phyloP scores from a whole-genome alignment of 352 stramenopile species.

The Pythium monospermum region DNA sequence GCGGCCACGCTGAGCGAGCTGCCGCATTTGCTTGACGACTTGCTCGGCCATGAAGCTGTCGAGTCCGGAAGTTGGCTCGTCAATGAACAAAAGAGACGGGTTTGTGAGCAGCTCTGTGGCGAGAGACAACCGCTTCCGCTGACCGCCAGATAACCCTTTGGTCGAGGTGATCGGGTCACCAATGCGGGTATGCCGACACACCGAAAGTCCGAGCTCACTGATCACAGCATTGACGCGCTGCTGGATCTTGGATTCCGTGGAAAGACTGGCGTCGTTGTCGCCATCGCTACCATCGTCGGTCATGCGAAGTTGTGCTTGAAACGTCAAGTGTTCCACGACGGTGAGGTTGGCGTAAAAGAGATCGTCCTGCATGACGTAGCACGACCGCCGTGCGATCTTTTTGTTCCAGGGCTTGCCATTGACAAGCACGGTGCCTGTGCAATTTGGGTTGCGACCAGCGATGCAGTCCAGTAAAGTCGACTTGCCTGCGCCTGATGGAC shows the following conservation, averaged over 20 bases:
- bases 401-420: conserved; percentile 23
- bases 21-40: conserved; percentile 42
- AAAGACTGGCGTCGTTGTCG: too few relatives aligned
- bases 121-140: conserved; percentile 42
- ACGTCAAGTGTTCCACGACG: conserved; percentile 80
- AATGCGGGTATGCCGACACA: conserved; percentile 49
- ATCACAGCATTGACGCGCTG: conserved; percentile 29
- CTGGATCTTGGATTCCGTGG: background rate
- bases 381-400: conserved; percentile 19
- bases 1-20: conserved; percentile 69
- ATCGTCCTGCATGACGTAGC: conserved; percentile 90
- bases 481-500: conserved; percentile 46
- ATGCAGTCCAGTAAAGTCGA: conserved; percentile 49
- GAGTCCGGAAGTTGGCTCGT: conserved; percentile 74
- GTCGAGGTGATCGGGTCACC: conserved; percentile 36
- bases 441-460: conserved; percentile 24
- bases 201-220: conserved; percentile 30
- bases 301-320: conserved; percentile 80
- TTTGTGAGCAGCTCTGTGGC: conserved; percentile 82
- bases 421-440: conserved; percentile 22
- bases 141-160: conserved; percentile 63
- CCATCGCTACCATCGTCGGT: too few relatives aligned
- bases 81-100: conserved; percentile 75
- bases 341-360: conserved; percentile 86
- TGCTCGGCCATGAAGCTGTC: conserved; percentile 55